A percentile compares a stretch with the other conserved stretches of the same genome.
phyloP scores from a whole-genome alignment of 306 rosid genomes.

The Hippophae gyantsensis region DNA sequence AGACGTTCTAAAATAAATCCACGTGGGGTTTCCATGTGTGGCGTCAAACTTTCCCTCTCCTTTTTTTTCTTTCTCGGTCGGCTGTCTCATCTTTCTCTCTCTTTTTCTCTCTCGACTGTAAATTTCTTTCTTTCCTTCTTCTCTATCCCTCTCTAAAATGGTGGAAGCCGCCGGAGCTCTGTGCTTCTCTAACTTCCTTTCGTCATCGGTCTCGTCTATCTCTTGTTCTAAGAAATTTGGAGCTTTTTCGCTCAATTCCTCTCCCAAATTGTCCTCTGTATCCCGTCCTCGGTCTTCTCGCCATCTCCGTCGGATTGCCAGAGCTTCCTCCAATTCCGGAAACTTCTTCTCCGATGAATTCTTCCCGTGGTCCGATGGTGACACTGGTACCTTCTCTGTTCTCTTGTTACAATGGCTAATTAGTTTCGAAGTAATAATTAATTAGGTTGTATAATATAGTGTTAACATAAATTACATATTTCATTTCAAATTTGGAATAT shows the following conservation, averaged over 20 bases:
- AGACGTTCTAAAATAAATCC: not conserved
- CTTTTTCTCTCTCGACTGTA: not conserved
- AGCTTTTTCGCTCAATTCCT: conserved; percentile 18
- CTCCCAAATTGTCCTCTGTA: conserved; percentile 13
- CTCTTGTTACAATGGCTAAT: not conserved
- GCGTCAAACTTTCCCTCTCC: not conserved
- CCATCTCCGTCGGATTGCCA: conserved; percentile 38
- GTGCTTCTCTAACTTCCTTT: conserved; percentile 34
- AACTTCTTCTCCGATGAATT: conserved; percentile 40
- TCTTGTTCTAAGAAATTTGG: conserved; percentile 24
- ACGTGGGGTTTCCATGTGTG: not conserved
- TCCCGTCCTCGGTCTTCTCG: conserved; percentile 33
- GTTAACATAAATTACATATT: not conserved
- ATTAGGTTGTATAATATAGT: not conserved
- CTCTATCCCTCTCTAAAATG: conserved; percentile 26
- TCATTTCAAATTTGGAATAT: not conserved
- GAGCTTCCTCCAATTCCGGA: conserved; percentile 38
- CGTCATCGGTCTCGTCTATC: conserved; percentile 15
- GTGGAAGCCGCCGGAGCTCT: conserved; percentile 49
- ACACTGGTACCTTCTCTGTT: conserved; percentile 28
- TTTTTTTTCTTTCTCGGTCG: not conserved
- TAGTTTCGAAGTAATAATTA: not conserved
- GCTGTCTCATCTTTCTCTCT: not conserved
- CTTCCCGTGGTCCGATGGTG: conserved; percentile 66
- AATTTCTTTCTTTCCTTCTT: not conserved